Evolutionary conservation across 768 basidiomycete species (phyloP).

Genomic region (Rhodotorula kratochvilovae): DNA sequence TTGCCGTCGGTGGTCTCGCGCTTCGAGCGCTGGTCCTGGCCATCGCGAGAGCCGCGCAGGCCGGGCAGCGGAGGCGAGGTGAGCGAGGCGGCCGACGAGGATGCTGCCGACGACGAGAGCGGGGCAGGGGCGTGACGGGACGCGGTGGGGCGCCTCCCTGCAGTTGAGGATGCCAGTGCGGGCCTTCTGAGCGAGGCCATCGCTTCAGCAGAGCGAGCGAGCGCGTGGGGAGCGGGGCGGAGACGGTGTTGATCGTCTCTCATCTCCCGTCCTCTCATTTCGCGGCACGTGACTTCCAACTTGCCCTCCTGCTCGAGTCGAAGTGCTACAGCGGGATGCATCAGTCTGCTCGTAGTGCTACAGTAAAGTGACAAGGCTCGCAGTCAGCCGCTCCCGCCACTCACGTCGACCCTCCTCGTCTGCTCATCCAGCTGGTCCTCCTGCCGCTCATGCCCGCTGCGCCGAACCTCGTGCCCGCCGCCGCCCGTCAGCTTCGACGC

Average conservation of each 20-base stretch:
- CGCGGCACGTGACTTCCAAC: too few relatives aligned
- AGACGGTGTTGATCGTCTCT: neutral
- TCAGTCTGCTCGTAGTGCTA: too few relatives aligned
- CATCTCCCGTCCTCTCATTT: neutral
- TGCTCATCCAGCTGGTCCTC: too few relatives aligned
- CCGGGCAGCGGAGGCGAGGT: neutral
- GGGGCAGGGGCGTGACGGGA: neutral
- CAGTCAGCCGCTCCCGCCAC: too few relatives aligned
- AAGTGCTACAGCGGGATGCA: too few relatives aligned
- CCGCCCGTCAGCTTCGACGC: too few relatives aligned
- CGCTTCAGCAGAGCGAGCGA: neutral
- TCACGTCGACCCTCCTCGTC: too few relatives aligned
- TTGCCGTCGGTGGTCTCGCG: constrained; percentile 49
- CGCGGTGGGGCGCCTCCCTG: neutral
- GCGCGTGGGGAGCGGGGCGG: too few relatives aligned
- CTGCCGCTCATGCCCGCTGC: too few relatives aligned
- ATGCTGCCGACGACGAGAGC: neutral
- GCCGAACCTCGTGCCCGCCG: too few relatives aligned
- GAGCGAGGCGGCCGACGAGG: neutral
- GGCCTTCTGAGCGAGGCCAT: neutral
- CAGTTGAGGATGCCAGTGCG: neutral
- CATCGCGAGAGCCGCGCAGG: neutral
- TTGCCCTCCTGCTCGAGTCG: too few relatives aligned
- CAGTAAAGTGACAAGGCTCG: too few relatives aligned
- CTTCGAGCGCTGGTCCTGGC: neutral